These are phyloP conservation scores for Obba rivulosa DNA, from an alignment of 768 basidiomycete species.

Conservation along the genomic window DNA sequence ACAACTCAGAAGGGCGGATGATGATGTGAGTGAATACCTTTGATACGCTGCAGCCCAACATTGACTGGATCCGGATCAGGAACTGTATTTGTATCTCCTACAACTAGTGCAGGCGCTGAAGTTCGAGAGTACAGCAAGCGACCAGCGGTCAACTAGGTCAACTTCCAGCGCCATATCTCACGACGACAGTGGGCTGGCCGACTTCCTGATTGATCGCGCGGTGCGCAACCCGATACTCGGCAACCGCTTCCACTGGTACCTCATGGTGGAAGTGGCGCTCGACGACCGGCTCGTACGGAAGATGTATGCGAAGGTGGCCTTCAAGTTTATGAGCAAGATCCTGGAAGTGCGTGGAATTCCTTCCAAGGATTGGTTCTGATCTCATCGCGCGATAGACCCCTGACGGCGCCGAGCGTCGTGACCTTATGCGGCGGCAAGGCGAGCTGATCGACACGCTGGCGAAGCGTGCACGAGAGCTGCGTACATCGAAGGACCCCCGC, in stretches of 20 bases:
- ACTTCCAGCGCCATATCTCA: constrained; percentile 74
- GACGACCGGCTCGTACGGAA: constrained; percentile 84
- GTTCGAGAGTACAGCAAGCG: constrained; percentile 81
- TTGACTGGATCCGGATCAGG: constrained; percentile 43
- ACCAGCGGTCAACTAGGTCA: constrained; percentile 70
- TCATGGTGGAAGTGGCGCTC: constrained; percentile 91
- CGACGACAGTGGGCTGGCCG: constrained; percentile 88
- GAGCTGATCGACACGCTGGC: constrained; percentile 84
- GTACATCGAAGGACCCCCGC: constrained; percentile 85
- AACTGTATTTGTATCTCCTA: constrained; percentile 84
- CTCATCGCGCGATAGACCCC: constrained; percentile 45
- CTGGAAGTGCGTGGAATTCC: constrained; percentile 54
- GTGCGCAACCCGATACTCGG: constrained; percentile 81
- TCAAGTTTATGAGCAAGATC: constrained; percentile 84
- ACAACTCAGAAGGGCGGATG: constrained; percentile 86
- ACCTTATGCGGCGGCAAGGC: constrained; percentile 87
- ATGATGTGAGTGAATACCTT: constrained; percentile 59
- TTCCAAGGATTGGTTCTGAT: not conserved
- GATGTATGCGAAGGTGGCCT: constrained; percentile 91
- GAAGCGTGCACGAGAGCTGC: constrained; percentile 80
- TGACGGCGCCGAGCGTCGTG: constrained; percentile 76
- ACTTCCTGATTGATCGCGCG: constrained; percentile 84
- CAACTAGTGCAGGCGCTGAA: constrained; percentile 98
- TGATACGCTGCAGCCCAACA: not conserved
- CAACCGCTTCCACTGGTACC: constrained; percentile 94